Base-by-base conservation (phyloP, 768 basidiomycete species). In the Lanmaoa pseudosensibilis region DNA sequence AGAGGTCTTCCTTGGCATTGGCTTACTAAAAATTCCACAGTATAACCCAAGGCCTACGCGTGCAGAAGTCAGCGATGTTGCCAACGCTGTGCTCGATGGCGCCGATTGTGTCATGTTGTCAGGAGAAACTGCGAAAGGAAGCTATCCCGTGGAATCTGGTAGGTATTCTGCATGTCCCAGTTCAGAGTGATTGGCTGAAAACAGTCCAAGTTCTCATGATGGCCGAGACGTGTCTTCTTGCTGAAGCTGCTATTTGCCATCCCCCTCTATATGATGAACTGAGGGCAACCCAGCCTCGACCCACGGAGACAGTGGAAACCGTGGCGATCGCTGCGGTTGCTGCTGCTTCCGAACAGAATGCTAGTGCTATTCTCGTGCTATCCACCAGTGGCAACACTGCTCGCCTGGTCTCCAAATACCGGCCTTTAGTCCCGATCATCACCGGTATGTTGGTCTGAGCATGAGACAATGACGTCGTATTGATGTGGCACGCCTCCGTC, bases 31-130 rank as follows among this genome's bases (percentile, higher is more conserved):
- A 56, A n/a, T 51, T 23, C 54, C 61, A 32, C 52, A 93, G 91
- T 95, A 94, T 79, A 99, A 99, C 82, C 97, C 97, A 50, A 81
- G 97, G 56, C 97, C 97, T 44, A 99, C 97, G 67, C 94, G 97
- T 72, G 97, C 97, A 40, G 97, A 99, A 79, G 85, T 99, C 58
- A 98, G 95, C 71, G 97, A 99, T 71, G 97, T 98, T 54, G 97
- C 97, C 67, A 99, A 99, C 75, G 97, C 97, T 62, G 95, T 99
- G 55, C 87, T 99, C 47, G 97, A 99, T 71, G 97, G 97, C 56
- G 86, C 97, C 41, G 97, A 99, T 79, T 98, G 97, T 74, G 97
- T 99, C 73, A 99, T 99, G 97, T 78, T 99, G 73, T 98, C 96
- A 21, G 97, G 97, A 57, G 97, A 99, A 79, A 99, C 97, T 54